Evolutionary conservation across 78 protist species (phyloP).

Genomic region (Chrysochromulina parva): DNA sequence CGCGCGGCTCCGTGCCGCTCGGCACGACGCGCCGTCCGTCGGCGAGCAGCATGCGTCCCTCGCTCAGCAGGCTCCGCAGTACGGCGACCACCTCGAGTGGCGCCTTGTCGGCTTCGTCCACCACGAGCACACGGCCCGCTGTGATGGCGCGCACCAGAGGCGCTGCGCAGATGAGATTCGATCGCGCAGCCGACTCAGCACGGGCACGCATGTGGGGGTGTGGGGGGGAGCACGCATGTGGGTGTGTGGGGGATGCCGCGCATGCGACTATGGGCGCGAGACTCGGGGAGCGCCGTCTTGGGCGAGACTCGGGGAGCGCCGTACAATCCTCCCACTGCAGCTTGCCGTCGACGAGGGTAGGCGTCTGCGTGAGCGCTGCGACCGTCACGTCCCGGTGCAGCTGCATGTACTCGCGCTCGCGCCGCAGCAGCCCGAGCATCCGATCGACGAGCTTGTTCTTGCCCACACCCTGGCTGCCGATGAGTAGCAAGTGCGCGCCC

Average conservation of each 20-base stretch:
- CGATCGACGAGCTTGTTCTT: conserved; percentile 77
- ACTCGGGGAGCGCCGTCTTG: too few relatives aligned
- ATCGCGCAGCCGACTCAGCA: too few relatives aligned
- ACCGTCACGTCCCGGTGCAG: conserved; percentile 85
- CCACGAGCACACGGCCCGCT: conserved; percentile 64
- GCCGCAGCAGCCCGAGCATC: conserved; percentile 29
- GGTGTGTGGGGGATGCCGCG: too few relatives aligned
- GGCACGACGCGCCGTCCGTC: neutral
- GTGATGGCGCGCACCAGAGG: conserved; percentile 72
- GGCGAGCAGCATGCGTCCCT: neutral
- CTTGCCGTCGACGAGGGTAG: conserved; percentile 52
- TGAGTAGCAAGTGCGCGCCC: conserved; percentile 61
- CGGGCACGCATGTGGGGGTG: too few relatives aligned
- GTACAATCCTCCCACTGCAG: neutral
- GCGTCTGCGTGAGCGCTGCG: conserved; percentile 51
- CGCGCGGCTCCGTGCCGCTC: neutral
- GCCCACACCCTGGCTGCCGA: conserved; percentile 78
- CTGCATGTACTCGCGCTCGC: conserved; percentile 75
- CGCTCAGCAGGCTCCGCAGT: conserved; percentile 20
- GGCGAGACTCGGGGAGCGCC: neutral
- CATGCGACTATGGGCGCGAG: too few relatives aligned
- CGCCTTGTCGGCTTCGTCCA: conserved; percentile 84
- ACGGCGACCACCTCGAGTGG: neutral
- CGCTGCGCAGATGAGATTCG: neutral
- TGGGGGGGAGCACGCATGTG: too few relatives aligned